A percentile compares a stretch with the other conserved stretches of the same genome.
Conservation (phyloP, 768 basidiomycete species). For the Mycena floridula region DNA sequence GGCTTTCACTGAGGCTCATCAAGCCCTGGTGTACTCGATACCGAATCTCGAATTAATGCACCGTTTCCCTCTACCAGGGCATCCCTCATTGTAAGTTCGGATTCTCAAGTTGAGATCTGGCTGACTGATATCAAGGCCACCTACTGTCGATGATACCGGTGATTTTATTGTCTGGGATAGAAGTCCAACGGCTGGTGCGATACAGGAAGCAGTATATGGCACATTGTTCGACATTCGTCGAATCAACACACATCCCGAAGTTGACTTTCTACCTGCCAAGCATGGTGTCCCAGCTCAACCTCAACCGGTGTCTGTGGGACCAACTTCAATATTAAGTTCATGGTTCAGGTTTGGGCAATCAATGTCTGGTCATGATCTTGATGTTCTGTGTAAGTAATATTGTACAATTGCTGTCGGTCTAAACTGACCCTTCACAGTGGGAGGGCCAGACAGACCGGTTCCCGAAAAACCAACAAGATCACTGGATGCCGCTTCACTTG, state of each 20-base stretch:
- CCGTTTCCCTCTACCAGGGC: conserved; percentile 31
- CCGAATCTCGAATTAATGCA: conserved; percentile 56
- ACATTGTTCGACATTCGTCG: conserved; percentile 56
- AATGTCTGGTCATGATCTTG: conserved; percentile 55
- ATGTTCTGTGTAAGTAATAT: conserved; percentile 44
- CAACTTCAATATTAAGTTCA: conserved; percentile 46
- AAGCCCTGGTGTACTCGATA: conserved; percentile 53
- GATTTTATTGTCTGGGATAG: conserved; percentile 46
- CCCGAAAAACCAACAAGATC: conserved; percentile 23
- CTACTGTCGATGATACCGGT: conserved; percentile 43
- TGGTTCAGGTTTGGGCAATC: conserved; percentile 48
- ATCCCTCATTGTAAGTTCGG: conserved; percentile 30
- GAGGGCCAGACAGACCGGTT: conserved; percentile 57
- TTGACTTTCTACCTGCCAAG: conserved; percentile 41
- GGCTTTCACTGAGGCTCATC: conserved; percentile 44
- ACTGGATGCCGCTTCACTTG: conserved; percentile 9
- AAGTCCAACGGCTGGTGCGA: conserved; percentile 25
- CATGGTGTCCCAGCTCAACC: conserved; percentile 48
- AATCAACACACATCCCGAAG: conserved; percentile 40
- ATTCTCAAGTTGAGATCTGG: neutral
- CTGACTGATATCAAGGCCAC: conserved; percentile 14
- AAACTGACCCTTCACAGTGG: conserved; percentile 36
- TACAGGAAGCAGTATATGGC: conserved; percentile 39
- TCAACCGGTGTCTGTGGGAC: conserved; percentile 54
- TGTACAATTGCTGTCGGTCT: neutral